These are phyloP conservation scores for Sclerotinia sclerotiorum DNA, from an alignment of 2,329 filamentous ascomycete species.

Conservation along the genomic window DNA sequence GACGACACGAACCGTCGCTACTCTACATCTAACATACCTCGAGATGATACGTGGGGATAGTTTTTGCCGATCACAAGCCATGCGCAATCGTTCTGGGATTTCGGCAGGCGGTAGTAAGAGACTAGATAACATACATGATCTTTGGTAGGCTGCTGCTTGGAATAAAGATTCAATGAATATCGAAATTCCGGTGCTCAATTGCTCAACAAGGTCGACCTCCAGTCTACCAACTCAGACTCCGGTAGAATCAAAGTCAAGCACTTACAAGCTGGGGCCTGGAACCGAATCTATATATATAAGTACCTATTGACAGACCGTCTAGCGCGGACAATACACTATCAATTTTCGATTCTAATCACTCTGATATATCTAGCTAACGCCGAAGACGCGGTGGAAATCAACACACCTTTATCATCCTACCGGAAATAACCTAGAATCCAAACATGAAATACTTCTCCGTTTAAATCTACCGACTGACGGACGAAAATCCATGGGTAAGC, in stretches of 20 bases:
- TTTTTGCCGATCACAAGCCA: background rate
- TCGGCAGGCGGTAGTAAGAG: too few relatives aligned
- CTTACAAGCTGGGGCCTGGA: background rate
- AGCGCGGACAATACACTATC: too few relatives aligned
- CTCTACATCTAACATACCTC: background rate
- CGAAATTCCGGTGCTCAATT: background rate
- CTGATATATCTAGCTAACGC: too few relatives aligned
- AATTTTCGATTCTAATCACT: too few relatives aligned
- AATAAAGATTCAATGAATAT: background rate
- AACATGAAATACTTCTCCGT: too few relatives aligned
- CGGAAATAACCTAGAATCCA: too few relatives aligned
- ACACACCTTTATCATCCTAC: too few relatives aligned
- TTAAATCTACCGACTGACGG: background rate
- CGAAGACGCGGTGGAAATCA: too few relatives aligned
- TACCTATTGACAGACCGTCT: background rate
- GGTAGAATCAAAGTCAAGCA: background rate
- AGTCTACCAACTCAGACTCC: background rate
- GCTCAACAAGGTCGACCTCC: background rate
- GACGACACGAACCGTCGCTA: background rate
- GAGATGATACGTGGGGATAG: background rate
- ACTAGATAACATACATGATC: background rate
- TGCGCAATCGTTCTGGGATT: background rate
- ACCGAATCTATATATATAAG: background rate
- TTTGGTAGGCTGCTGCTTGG: fast-evolving
- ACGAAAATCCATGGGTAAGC: background rate